Percentiles rank a stretch among this genome's conserved stretches.
Evolutionary conservation across 2,329 filamentous ascomycete genomes (phyloP).

Genomic region (Claviceps pazoutovae): DNA sequence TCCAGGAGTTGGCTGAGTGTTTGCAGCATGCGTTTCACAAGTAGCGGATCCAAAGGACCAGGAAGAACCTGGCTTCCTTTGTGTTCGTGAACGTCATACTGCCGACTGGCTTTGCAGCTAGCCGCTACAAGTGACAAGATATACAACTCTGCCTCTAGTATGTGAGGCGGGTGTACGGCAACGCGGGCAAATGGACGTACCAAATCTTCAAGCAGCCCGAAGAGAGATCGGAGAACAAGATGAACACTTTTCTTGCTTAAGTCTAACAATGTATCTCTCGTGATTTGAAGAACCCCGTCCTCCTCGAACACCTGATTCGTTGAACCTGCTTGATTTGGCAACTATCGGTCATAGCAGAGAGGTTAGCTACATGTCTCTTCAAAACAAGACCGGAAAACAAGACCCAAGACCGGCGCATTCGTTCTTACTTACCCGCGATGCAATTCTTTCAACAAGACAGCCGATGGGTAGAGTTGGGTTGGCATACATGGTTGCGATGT

Average conservation of each 20-base stretch:
- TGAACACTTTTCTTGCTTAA: constrained; percentile 41
- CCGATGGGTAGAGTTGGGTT: constrained; percentile 42
- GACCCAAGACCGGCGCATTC: no score
- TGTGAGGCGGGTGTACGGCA: constrained; percentile 40
- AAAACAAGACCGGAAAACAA: not conserved
- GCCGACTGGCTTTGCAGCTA: constrained; percentile 49
- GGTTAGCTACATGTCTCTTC: not conserved
- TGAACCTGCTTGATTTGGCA: constrained; percentile 8
- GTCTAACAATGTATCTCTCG: constrained; percentile 46
- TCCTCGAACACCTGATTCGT: constrained; percentile 18
- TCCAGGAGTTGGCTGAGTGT: constrained; percentile 41
- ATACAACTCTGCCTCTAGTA: constrained; percentile 51
- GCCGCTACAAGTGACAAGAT: constrained; percentile 50
- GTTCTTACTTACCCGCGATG: constrained; percentile 37
- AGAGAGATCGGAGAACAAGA: constrained; percentile 41
- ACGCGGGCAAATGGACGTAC: constrained; percentile 37
- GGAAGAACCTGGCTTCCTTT: constrained; percentile 16
- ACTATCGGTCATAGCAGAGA: not conserved
- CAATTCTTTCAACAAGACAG: constrained; percentile 48
- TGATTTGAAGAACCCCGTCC: constrained; percentile 48
- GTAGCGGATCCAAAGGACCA: constrained; percentile 29
- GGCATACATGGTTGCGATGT: constrained; percentile 34
- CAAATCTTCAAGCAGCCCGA: constrained; percentile 45
- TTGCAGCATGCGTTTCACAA: constrained; percentile 43
- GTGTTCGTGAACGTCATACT: constrained; percentile 13